A percentile compares a stretch with the other conserved stretches of the same genome.
Conservation (phyloP, 805 yeast genomes). For the Ogataea populi-albae region DNA sequence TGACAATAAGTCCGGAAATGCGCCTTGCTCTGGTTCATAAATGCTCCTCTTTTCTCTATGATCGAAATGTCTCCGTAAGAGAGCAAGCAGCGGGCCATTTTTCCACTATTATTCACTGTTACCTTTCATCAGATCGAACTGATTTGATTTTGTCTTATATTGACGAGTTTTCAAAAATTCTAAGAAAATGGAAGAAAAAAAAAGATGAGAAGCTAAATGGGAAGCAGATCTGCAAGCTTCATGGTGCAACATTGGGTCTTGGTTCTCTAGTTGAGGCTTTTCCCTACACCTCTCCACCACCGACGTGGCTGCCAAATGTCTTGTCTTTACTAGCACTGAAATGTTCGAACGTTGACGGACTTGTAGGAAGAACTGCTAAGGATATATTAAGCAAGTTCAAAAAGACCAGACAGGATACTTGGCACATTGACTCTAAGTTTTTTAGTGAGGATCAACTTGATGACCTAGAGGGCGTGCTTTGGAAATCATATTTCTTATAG, state of each 20-base stretch:
- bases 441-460: constrained; percentile 79
- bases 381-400: constrained; percentile 78
- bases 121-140: constrained; percentile 46
- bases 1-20: constrained; percentile 48
- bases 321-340: constrained; percentile 67
- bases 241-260: constrained; percentile 84
- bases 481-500: constrained; percentile 83
- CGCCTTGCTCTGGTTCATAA: constrained; percentile 48
- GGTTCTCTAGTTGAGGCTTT: constrained; percentile 88
- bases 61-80: constrained; percentile 70
- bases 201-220: constrained; percentile 35
- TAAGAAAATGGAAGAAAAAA: constrained; percentile 33
- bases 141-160: constrained; percentile 41
- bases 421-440: constrained; percentile 82
- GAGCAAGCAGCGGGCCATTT: constrained; percentile 68
- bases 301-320: constrained; percentile 79
- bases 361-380: constrained; percentile 81
- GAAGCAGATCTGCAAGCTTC: constrained; percentile 50
- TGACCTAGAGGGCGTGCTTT: constrained; percentile 89
- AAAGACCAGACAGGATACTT: constrained; percentile 89
- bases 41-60: constrained; percentile 53
- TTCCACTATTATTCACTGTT: constrained; percentile 75
- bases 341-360: constrained; percentile 70
- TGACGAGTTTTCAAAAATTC: constrained; percentile 40
- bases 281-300: constrained; percentile 89